These are phyloP conservation scores for Xylariales sp. DNA, from an alignment of 2,329 filamentous ascomycete genomes.

Conservation along the genomic window DNA sequence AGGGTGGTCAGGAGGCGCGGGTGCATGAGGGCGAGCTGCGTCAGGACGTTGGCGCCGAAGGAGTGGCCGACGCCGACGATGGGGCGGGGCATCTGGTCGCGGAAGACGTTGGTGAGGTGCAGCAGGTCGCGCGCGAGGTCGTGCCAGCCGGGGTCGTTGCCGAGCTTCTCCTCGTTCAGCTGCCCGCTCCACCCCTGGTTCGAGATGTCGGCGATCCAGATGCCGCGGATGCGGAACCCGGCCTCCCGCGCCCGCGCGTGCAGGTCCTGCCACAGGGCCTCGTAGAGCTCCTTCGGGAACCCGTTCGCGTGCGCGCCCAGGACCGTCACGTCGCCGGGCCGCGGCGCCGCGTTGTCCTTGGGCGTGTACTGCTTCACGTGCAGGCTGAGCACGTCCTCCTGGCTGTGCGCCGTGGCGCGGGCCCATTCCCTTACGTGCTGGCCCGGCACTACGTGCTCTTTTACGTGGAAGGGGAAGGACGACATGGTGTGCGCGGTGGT, in stretches of 20 bases:
- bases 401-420: conserved; percentile 74
- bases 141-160: conserved; percentile 89
- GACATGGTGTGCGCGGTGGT: conserved; percentile 40
- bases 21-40: conserved; percentile 78
- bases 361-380: conserved; percentile 91
- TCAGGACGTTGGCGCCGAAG: conserved; percentile 82
- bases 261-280: conserved; percentile 90
- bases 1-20: conserved; percentile 82
- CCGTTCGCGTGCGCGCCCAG: conserved; percentile 91
- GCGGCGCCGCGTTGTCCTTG: conserved; percentile 72
- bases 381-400: conserved; percentile 79
- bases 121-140: conserved; percentile 88
- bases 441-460: conserved; percentile 78
- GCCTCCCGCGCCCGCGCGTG: conserved; percentile 61
- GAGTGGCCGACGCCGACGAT: conserved; percentile 89
- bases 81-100: conserved; percentile 81
- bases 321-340: conserved; percentile 83
- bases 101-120: conserved; percentile 86
- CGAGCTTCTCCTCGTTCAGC: conserved; percentile 79
- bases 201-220: conserved; percentile 92
- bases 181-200: conserved; percentile 84
- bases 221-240: conserved; percentile 78
- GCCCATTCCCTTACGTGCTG: conserved; percentile 87
- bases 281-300: conserved; percentile 95
- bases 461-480: conserved; percentile 68